phyloP scores from a whole-genome alignment of 371 early-diverging fungal genomes.

The Mucor lusitanicus region DNA sequence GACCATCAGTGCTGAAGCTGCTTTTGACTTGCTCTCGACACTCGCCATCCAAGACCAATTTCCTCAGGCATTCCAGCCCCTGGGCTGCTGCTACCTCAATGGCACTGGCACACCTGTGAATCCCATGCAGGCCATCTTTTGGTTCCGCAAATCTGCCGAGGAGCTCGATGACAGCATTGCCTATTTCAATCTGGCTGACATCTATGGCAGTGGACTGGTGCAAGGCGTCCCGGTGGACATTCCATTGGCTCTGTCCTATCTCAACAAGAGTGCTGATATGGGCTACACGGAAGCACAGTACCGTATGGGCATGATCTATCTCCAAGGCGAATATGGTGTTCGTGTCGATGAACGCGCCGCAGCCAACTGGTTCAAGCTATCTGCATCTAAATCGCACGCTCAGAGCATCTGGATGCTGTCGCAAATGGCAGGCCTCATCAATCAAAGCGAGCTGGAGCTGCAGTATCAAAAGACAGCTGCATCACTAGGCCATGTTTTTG shows the following conservation, averaged over 20 bases:
- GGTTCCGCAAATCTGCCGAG: conserved; percentile 35
- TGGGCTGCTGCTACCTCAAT: conserved; percentile 33
- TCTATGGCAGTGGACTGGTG: conserved; percentile 24
- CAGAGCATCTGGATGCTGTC: conserved; percentile 41
- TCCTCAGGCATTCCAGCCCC: conserved; percentile 23
- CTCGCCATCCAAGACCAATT: conserved; percentile 37
- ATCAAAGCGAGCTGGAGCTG: conserved; percentile 32
- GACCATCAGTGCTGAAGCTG: conserved; percentile 14
- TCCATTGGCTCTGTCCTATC: conserved; percentile 21
- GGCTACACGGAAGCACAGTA: conserved; percentile 46
- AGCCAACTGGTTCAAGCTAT: conserved; percentile 33
- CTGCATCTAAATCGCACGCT: conserved; percentile 34
- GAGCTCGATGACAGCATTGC: conserved; percentile 31
- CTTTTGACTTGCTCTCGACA: conserved; percentile 27
- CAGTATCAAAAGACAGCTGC: conserved; percentile 38
- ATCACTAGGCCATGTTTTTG: conserved; percentile 28
- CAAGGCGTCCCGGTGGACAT: conserved; percentile 17
- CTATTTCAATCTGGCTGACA: conserved; percentile 31
- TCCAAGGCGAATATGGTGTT: conserved; percentile 19
- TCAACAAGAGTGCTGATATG: conserved; percentile 33
- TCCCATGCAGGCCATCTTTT: conserved; percentile 23
- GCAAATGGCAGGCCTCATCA: conserved; percentile 34
- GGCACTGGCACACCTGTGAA: conserved; percentile 32
- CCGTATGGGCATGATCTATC: conserved; percentile 30
- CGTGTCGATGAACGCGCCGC: conserved; percentile 30